Evolutionary conservation across 2,329 filamentous ascomycete genomes (phyloP).

Genomic region (Aspergillus texensis): DNA sequence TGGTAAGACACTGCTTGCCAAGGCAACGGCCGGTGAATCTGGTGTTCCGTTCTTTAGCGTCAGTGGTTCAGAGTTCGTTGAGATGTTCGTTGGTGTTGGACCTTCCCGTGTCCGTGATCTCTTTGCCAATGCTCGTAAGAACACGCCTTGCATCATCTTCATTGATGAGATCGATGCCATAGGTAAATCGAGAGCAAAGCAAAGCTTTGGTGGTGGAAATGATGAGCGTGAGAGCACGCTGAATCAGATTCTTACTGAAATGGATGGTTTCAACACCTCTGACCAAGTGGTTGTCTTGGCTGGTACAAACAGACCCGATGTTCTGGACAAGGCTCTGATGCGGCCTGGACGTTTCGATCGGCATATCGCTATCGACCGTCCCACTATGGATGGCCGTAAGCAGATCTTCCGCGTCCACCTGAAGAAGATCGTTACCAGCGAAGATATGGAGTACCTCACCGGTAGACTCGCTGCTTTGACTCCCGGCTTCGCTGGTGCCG

Average conservation of each 20-base stretch:
- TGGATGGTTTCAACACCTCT: slow-evolving; percentile 98
- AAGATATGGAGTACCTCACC: slow-evolving; percentile 83
- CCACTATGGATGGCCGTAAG: slow-evolving; percentile 94
- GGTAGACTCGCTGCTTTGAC: slow-evolving; percentile 90
- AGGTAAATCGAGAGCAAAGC: slow-evolving; percentile 83
- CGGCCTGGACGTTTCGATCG: slow-evolving; percentile 95
- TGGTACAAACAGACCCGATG: slow-evolving; percentile 92
- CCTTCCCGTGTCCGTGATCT: slow-evolving; percentile 92
- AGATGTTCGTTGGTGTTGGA: slow-evolving; percentile 99
- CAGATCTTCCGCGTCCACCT: slow-evolving; percentile 96
- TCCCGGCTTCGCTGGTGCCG: slow-evolving; percentile 93
- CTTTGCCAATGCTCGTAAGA: slow-evolving; percentile 92
- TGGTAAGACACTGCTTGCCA: slow-evolving; percentile 95
- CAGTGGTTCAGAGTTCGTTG: slow-evolving; percentile 97
- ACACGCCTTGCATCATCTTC: slow-evolving; percentile 97
- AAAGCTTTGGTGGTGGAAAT: slow-evolving; percentile 84
- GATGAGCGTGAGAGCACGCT: slow-evolving; percentile 96
- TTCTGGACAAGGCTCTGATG: slow-evolving; percentile 94
- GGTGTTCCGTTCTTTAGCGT: slow-evolving; percentile 98
- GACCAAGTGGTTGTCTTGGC: slow-evolving; percentile 97
- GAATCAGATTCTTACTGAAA: slow-evolving; percentile 97
- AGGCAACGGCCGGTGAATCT: slow-evolving; percentile 96
- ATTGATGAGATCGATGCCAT: slow-evolving; percentile 99
- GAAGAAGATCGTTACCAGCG: slow-evolving; percentile 89
- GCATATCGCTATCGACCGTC: slow-evolving; percentile 91